Conservation (phyloP, 345 rosid genomes). For the Iberis pinnata region DNA sequence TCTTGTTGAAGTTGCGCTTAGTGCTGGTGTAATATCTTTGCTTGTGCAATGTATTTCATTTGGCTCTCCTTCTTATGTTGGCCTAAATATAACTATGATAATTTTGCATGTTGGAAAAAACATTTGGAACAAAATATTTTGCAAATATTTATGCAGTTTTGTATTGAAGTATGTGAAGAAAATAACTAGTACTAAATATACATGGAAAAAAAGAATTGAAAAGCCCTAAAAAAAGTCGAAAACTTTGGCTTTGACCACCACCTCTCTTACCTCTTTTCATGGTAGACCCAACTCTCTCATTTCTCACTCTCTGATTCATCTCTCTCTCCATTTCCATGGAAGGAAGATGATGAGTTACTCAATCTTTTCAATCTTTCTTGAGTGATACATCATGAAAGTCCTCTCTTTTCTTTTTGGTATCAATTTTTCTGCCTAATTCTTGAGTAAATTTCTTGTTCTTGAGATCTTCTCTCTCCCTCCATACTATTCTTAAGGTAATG, state of each 20-base stretch:
- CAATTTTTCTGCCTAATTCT: not conserved
- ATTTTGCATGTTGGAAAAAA: too few relatives aligned
- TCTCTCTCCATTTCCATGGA: conserved; percentile 35
- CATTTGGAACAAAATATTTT: too few relatives aligned
- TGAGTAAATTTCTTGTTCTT: not conserved
- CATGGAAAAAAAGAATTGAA: too few relatives aligned
- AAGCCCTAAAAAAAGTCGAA: conserved; percentile 9
- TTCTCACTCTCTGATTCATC: conserved; percentile 17
- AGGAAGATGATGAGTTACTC: conserved; percentile 28
- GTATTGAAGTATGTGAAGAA: too few relatives aligned
- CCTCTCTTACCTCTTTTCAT: conserved; percentile 34
- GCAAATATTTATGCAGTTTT: too few relatives aligned
- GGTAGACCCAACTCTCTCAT: conserved; percentile 41
- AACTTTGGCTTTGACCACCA: conserved; percentile 47
- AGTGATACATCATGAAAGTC: conserved; percentile 29
- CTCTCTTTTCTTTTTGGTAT: conserved; percentile 11
- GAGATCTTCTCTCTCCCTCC: conserved; percentile 12
- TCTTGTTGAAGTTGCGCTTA: conserved; percentile 70
- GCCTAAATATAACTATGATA: too few relatives aligned
- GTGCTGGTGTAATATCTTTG: conserved; percentile 66
- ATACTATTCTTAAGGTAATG: conserved; percentile 6
- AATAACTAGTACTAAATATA: too few relatives aligned
- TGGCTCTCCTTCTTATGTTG: conserved; percentile 47
- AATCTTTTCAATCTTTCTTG: conserved; percentile 31
- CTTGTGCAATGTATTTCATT: conserved; percentile 87